A percentile compares a stretch with the other conserved stretches of the same genome.
These are phyloP conservation scores for Penicillium subrubescens DNA, from an alignment of 495 filamentous ascomycete genomes.

Conservation along the genomic window DNA sequence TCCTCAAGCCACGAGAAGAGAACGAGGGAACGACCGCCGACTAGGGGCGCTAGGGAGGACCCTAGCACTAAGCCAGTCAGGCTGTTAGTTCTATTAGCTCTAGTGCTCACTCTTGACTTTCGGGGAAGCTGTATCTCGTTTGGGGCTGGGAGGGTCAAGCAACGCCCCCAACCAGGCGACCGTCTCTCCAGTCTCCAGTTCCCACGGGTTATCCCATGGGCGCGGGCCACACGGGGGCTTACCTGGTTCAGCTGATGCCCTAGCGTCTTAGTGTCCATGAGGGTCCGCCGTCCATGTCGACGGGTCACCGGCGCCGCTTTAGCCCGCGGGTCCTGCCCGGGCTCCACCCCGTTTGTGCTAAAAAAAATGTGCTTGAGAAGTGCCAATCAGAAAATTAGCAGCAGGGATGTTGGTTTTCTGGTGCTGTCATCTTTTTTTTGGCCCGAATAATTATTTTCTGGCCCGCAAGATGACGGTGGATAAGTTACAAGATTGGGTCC, in stretches of 20 bases:
- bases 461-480: neutral
- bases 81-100: neutral
- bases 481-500: neutral
- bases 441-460: neutral
- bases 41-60: neutral
- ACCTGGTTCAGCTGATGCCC: constrained; percentile 38
- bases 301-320: constrained; percentile 42
- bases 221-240: constrained; percentile 7
- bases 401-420: neutral
- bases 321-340: constrained; percentile 28
- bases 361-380: constrained; percentile 13
- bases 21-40: neutral
- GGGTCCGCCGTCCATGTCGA: constrained; percentile 43
- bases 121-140: neutral
- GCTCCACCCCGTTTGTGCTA: constrained; percentile 26
- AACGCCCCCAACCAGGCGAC: neutral
- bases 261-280: constrained; percentile 26
- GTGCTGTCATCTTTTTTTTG: neutral
- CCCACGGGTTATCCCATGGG: constrained; percentile 1
- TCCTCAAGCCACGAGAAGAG: neutral
- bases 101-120: neutral
- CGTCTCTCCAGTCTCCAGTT: neutral
- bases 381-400: constrained; percentile 32
- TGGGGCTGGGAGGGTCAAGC: neutral
- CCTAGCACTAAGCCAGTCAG: neutral